Percentiles rank a stretch among this genome's conserved stretches.
These are phyloP conservation scores for Colletotrichum viniferum DNA, from an alignment of 2,329 filamentous ascomycete genomes.

Conservation along the genomic window DNA sequence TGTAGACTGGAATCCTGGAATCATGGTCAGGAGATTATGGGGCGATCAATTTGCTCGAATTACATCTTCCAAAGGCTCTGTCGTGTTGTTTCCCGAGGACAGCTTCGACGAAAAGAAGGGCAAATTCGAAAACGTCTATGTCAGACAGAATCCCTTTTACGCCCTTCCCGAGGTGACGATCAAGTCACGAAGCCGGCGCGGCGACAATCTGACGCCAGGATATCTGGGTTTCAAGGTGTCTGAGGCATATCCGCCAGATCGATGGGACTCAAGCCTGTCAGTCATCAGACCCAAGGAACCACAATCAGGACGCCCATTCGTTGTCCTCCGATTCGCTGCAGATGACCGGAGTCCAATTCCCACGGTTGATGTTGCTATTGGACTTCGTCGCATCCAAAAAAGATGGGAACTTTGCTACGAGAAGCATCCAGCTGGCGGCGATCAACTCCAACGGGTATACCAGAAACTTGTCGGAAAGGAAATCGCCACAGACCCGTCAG, in stretches of 20 bases:
- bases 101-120: not conserved
- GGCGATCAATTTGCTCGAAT: conserved; percentile 2
- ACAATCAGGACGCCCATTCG: not conserved
- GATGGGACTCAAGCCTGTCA: not conserved
- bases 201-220: not conserved
- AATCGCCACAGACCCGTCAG: rapidly evolving
- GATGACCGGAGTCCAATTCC: not conserved
- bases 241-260: not conserved
- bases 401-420: not conserved
- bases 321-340: not conserved
- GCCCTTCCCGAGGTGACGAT: not conserved
- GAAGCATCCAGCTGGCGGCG: not conserved
- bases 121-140: not conserved
- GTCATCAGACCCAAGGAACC: conserved; percentile 1
- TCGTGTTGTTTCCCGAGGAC: not conserved
- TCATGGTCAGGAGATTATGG: not conserved
- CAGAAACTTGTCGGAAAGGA: not conserved
- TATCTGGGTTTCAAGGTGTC: not conserved
- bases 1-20: not conserved
- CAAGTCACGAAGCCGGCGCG: not conserved
- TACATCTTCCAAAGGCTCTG: not conserved
- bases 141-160: not conserved
- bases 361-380: not conserved
- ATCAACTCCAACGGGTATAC: not conserved
- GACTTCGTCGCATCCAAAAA: not conserved